Conservation (phyloP, 257 asterid species). For the Fraxinus cuspidata region DNA sequence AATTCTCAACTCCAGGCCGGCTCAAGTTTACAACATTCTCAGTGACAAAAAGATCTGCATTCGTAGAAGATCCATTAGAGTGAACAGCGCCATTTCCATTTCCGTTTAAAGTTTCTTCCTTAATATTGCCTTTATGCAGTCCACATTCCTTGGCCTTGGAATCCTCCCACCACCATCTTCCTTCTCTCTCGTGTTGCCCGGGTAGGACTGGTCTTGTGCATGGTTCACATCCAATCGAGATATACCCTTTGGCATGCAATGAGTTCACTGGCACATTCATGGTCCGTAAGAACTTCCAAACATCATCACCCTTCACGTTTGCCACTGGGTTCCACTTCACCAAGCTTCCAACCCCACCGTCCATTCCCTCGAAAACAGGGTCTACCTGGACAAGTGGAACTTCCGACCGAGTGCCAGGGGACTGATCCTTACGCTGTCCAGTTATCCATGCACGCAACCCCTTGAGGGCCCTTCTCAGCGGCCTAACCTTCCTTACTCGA, state of each 20-base stretch:
- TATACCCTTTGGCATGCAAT: constrained; percentile 45
- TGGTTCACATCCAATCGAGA: constrained; percentile 57
- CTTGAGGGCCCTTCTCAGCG: constrained; percentile 43
- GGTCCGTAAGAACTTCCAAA: constrained; percentile 51
- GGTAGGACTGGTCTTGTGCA: constrained; percentile 56
- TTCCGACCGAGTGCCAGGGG: constrained; percentile 56
- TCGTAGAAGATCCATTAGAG: constrained; percentile 30
- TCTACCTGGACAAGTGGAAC: constrained; percentile 52
- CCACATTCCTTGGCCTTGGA: constrained; percentile 62
- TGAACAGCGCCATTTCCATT: constrained; percentile 31
- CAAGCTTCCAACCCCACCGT: constrained; percentile 55
- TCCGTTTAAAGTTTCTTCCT: constrained; percentile 35
- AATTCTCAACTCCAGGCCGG: constrained; percentile 48
- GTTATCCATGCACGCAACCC: constrained; percentile 60
- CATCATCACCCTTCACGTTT: constrained; percentile 43
- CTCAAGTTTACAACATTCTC: constrained; percentile 34
- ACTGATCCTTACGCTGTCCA: constrained; percentile 57
- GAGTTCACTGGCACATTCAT: constrained; percentile 55
- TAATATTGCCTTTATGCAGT: constrained; percentile 51
- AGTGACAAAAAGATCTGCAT: constrained; percentile 34
- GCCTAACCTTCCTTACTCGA: constrained; percentile 51
- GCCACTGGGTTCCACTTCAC: constrained; percentile 62
- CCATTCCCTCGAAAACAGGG: constrained; percentile 52
- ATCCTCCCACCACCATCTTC: constrained; percentile 69
- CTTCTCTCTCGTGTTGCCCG: constrained; percentile 59